Evolutionary conservation across 75 land plant species (phyloP), one percentile per base, ranked within the genome.

Genomic region (Chamaecyparis obtusa): DNA sequence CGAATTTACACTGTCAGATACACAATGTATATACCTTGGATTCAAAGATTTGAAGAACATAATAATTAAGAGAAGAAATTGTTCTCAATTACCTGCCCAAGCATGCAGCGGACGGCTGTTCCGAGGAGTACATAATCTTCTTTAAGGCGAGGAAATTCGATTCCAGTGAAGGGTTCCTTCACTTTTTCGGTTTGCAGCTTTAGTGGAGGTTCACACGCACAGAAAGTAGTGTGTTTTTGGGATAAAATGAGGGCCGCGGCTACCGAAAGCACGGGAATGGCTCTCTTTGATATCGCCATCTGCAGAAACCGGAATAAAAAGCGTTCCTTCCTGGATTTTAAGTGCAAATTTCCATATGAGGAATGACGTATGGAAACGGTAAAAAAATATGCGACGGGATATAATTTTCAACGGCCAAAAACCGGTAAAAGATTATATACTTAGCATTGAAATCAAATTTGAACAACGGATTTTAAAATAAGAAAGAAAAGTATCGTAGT

Each of bases 81-180:
- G 49, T 27, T 27, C 5, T 43, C 27, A 72, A 9, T 33, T 60
- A 90, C 91, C 89, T 90, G 91, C 33, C 91, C 91, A 16, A 90
- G 89, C 91, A 90, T 90, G 87, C 91, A 90, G n/a, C 91, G 91
- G 10, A 90, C 91, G 8, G 91, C 91, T 57, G 91, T 90, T 32
- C 87, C 91, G 54, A 85, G 87, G 82, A 90, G 51, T 43, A 85
- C 84, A 54, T 90, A 90, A 39, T 88, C 87, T 41, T 60, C 88
- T 48, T 83, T 83, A 36, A 83, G 51, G 83, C 89, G 83, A 60
- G 88, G 87, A 56, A 90, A 90, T 83, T 88, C 87, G 33, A 90
- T 85, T 10, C 91, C 91, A 33, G 91, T 90, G 49, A 90, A 90
- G 11, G 91, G 91, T 57, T 90, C 91, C 55, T 84, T 88, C 87